Conservation (phyloP, 805 yeast species). For the Wickerhamiella vanderwaltii region DNA sequence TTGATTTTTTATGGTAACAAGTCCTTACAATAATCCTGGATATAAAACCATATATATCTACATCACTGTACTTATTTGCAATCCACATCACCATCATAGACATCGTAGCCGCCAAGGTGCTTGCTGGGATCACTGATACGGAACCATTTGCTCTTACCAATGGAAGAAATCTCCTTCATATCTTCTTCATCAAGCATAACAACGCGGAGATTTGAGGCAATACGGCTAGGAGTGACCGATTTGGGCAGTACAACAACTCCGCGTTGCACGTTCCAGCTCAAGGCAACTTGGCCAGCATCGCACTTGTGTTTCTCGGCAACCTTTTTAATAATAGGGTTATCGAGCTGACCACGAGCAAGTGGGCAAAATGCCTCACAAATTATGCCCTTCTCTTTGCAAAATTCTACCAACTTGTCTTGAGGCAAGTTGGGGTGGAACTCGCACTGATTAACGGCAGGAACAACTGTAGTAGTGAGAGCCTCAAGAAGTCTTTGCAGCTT, state of each 20-base stretch:
- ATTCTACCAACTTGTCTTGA: constrained; percentile 46
- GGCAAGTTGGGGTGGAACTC: constrained; percentile 66
- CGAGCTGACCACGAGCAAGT: constrained; percentile 46
- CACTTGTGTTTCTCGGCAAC: constrained; percentile 47
- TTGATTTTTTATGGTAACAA: too few species aligned
- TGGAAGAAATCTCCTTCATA: constrained; percentile 24
- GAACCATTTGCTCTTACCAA: constrained; percentile 20
- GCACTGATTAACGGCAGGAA: constrained; percentile 61
- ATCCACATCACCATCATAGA: constrained; percentile 7
- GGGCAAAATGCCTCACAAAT: constrained; percentile 66
- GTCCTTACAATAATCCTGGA: too few species aligned
- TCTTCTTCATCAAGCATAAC: constrained; percentile 34
- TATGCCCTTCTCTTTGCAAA: constrained; percentile 40
- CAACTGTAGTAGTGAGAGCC: constrained; percentile 33
- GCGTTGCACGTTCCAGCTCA: constrained; percentile 50
- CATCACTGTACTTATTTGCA: too few species aligned
- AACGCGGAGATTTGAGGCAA: constrained; percentile 33
- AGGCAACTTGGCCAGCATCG: constrained; percentile 43
- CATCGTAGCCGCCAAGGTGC: constrained; percentile 9
- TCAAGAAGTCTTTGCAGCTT: constrained; percentile 39
- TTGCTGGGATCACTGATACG: constrained; percentile 6
- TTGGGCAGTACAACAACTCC: constrained; percentile 58
- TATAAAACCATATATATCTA: too few species aligned
- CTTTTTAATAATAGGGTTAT: constrained; percentile 38
- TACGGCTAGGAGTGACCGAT: constrained; percentile 55